Percentiles rank a stretch among this genome's conserved stretches.
Conservation (phyloP, 2,329 filamentous ascomycete species). For the Aspergillus intermedius region DNA sequence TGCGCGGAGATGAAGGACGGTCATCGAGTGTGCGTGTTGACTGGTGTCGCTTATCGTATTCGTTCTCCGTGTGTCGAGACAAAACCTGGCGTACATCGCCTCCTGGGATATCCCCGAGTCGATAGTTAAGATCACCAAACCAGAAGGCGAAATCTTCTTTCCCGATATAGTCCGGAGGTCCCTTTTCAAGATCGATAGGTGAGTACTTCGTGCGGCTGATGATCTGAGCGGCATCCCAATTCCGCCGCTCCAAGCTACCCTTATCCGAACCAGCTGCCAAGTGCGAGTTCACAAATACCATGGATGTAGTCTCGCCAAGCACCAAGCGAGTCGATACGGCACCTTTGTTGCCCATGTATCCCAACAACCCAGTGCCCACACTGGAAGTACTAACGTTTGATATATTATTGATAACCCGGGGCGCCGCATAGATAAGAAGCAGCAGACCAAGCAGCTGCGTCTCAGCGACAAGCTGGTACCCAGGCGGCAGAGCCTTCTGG, state of each 20-base stretch:
- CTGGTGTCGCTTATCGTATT: slow-evolving; percentile 57
- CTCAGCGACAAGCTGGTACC: slow-evolving; percentile 69
- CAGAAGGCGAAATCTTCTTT: slow-evolving; percentile 93
- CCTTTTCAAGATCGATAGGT: slow-evolving; percentile 61
- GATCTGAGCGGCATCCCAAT: slow-evolving; percentile 85
- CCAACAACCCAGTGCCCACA: slow-evolving; percentile 83
- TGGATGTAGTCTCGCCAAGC: slow-evolving; percentile 77
- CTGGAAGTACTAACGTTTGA: slow-evolving; percentile 74
- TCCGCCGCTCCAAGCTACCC: slow-evolving; percentile 69
- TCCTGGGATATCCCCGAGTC: slow-evolving; percentile 78
- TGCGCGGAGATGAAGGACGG: slow-evolving; percentile 11
- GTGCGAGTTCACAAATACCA: slow-evolving; percentile 90
- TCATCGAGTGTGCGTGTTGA: slow-evolving; percentile 21
- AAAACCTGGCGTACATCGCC: slow-evolving; percentile 83
- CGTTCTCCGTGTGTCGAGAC: slow-evolving; percentile 71
- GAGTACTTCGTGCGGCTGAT: slow-evolving; percentile 69
- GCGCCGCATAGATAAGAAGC: slow-evolving; percentile 77
- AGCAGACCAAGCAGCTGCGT: slow-evolving; percentile 84
- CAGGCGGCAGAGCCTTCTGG: slow-evolving; percentile 64
- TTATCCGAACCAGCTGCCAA: slow-evolving; percentile 80
- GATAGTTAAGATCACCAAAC: slow-evolving; percentile 94
- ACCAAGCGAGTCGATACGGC: slow-evolving; percentile 75
- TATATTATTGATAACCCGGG: slow-evolving; percentile 65
- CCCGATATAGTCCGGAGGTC: slow-evolving; percentile 57
- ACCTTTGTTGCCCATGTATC: slow-evolving; percentile 95